These are phyloP conservation scores for Plasmodium gonderi DNA, from an alignment of 169 alveolate species.

Conservation along the genomic window DNA sequence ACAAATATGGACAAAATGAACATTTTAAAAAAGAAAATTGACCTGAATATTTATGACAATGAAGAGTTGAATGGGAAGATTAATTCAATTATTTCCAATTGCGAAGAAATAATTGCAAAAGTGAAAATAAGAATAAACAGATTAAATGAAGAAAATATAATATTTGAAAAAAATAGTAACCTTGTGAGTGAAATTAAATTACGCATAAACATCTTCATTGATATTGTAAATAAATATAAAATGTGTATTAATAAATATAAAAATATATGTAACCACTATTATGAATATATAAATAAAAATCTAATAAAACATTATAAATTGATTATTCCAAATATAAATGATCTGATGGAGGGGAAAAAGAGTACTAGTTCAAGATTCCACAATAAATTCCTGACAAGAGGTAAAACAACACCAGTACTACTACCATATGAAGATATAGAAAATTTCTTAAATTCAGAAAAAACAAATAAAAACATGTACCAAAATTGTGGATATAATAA, in stretches of 20 bases:
- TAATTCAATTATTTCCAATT: not conserved
- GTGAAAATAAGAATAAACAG: not conserved
- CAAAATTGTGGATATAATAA: not conserved
- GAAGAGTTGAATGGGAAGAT: constrained; percentile 26
- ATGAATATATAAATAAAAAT: constrained; percentile 50
- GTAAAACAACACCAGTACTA: not conserved
- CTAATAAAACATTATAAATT: constrained; percentile 40
- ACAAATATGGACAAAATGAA: constrained; percentile 51
- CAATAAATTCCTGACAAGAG: no score
- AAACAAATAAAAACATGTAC: not conserved
- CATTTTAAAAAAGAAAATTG: constrained; percentile 45
- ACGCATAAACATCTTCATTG: constrained; percentile 40
- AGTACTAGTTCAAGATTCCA: not conserved
- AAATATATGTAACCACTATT: constrained; percentile 43
- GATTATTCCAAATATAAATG: constrained; percentile 25
- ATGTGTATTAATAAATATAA: constrained; percentile 40
- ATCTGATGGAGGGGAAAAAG: not conserved
- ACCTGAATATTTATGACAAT: constrained; percentile 44
- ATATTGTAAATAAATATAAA: constrained; percentile 51
- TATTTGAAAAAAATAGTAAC: constrained; percentile 6
- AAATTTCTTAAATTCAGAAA: constrained; percentile 23
- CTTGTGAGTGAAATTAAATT: constrained; percentile 53
- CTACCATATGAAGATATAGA: constrained; percentile 3
- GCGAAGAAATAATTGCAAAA: constrained; percentile 8
- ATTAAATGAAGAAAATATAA: constrained; percentile 11